A percentile compares a stretch with the other conserved stretches of the same genome.
These are phyloP conservation scores for Trichophyton verrucosum DNA, from an alignment of 2,329 filamentous ascomycete species.

Conservation along the genomic window DNA sequence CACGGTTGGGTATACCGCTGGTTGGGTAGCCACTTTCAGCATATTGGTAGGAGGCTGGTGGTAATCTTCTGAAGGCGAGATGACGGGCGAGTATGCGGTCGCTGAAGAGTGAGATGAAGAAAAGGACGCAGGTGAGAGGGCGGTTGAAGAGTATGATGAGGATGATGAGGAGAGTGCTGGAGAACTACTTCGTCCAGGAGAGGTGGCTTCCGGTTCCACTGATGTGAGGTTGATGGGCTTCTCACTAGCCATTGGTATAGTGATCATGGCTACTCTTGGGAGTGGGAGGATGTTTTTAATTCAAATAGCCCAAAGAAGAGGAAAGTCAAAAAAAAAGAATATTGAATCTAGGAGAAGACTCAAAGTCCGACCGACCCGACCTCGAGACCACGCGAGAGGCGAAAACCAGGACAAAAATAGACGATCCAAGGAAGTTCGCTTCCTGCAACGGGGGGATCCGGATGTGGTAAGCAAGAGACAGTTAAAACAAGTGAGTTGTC, in stretches of 20 bases:
- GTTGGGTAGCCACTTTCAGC: constrained; percentile 9
- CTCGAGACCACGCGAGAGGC: constrained; percentile 3
- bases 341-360: background rate
- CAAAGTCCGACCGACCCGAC: background rate
- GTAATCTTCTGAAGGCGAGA: constrained; percentile 3
- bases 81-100: constrained; percentile 5
- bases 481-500: background rate
- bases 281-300: background rate
- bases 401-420: constrained; percentile 4
- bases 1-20: constrained; percentile 2
- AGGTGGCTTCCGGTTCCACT: constrained; percentile 6
- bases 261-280: constrained; percentile 7
- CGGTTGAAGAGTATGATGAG: background rate
- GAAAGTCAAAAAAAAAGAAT: background rate
- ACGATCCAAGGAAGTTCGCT: background rate
- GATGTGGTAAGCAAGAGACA: background rate
- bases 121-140: background rate
- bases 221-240: constrained; percentile 7
- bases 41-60: constrained; percentile 1
- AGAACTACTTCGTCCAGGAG: background rate
- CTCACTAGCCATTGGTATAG: constrained; percentile 8
- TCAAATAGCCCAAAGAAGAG: background rate
- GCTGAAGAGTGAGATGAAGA: constrained; percentile 4
- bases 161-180: constrained; percentile 6
- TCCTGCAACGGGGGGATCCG: background rate